Conservation (phyloP, 495 filamentous ascomycete genomes). For the Penicillium atrosanguineum region DNA sequence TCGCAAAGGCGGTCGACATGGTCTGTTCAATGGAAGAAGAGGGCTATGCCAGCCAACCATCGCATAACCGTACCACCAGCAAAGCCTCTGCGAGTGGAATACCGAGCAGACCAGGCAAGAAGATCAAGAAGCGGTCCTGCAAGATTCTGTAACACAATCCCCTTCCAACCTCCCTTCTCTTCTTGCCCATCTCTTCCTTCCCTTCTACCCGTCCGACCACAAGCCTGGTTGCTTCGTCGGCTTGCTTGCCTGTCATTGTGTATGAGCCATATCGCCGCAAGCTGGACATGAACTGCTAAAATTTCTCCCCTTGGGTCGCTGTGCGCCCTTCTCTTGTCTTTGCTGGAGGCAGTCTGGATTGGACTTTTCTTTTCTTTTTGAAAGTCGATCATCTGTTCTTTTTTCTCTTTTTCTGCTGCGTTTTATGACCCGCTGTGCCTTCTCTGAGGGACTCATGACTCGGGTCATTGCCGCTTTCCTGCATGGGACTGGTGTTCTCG, state of each 20-base stretch:
- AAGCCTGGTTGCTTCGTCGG: constrained; percentile 46
- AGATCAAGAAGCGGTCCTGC: constrained; percentile 69
- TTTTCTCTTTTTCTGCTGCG: constrained; percentile 19
- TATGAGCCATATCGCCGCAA: constrained; percentile 27
- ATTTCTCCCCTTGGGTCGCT: constrained; percentile 22
- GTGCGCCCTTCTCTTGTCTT: constrained; percentile 18
- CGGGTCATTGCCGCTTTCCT: constrained; percentile 37
- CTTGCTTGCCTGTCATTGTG: constrained; percentile 21
- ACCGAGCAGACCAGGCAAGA: constrained; percentile 27
- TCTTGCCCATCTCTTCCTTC: constrained; percentile 19
- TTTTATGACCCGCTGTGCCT: constrained; percentile 22
- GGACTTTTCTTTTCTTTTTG: constrained; percentile 12
- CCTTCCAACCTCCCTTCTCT: constrained; percentile 3
- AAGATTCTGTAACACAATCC: constrained; percentile 58
- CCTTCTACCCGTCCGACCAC: constrained; percentile 22
- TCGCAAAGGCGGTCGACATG: constrained; percentile 81
- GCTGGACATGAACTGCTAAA: constrained; percentile 30
- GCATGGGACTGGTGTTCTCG: constrained; percentile 48
- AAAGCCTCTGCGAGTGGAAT: constrained; percentile 30
- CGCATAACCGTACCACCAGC: constrained; percentile 18
- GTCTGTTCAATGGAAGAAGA: constrained; percentile 60
- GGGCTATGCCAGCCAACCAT: constrained; percentile 29
- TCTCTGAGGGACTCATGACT: constrained; percentile 31
- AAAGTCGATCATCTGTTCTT: constrained; percentile 16
- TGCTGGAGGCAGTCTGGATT: constrained; percentile 22